phyloP scores from a whole-genome alignment of 306 rosid species.

The Prosopis cineraria region DNA sequence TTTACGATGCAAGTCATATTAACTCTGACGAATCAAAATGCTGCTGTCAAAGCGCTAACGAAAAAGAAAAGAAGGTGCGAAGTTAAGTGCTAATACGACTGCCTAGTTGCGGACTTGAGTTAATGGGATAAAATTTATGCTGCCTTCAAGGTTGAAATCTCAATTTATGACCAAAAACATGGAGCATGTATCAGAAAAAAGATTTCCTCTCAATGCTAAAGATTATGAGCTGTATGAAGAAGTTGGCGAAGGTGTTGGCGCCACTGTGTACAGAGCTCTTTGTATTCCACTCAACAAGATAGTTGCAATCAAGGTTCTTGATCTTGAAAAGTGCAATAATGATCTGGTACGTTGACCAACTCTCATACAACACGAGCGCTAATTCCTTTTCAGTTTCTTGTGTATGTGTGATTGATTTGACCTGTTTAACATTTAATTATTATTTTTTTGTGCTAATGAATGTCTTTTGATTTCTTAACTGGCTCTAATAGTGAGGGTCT shows the following conservation, averaged over 20 bases:
- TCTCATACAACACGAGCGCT: constrained; percentile 13
- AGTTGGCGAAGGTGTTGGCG: constrained; percentile 98
- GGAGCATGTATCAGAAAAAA: constrained; percentile 63
- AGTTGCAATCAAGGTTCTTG: constrained; percentile 96
- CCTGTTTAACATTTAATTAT: not conserved
- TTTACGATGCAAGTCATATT: not conserved
- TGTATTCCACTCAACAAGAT: constrained; percentile 82
- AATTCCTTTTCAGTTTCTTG: constrained; percentile 9
- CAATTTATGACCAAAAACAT: constrained; percentile 40
- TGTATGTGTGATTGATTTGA: not conserved
- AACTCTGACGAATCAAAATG: not conserved
- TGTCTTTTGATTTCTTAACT: not conserved
- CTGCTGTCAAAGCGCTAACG: not conserved
- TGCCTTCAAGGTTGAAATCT: not conserved
- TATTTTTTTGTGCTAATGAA: too few species aligned
- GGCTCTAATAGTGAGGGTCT: not conserved
- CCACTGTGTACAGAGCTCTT: constrained; percentile 87
- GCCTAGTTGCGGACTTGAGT: not conserved
- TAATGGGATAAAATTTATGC: not conserved
- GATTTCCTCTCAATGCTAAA: constrained; percentile 71
- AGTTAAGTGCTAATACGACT: not conserved
- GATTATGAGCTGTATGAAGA: constrained; percentile 90
- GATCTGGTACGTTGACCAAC: constrained; percentile 67
- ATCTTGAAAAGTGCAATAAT: constrained; percentile 87
- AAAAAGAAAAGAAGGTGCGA: not conserved